Evolutionary conservation across 1,284 basidiomycete genomes (phyloP).

Genomic region (Papiliotrema fonsecae): DNA sequence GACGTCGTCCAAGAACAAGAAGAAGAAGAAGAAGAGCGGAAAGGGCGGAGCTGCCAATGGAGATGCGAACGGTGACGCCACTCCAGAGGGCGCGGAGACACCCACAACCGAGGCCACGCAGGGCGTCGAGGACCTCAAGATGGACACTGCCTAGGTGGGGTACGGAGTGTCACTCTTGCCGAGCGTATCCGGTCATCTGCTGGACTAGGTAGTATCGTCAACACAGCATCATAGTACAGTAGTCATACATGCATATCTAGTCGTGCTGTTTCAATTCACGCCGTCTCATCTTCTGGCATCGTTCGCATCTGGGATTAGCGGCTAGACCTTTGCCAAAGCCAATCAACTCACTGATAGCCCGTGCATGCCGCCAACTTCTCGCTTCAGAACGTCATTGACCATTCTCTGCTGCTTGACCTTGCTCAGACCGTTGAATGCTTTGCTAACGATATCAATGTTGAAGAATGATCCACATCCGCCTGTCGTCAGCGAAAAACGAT

Average conservation of each 20-base stretch:
- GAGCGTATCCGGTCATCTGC: background rate
- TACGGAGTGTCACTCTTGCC: too few relatives aligned
- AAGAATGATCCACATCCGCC: constrained; percentile 97
- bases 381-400: constrained; percentile 80
- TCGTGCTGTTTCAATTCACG: background rate
- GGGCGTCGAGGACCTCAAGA: constrained; percentile 18
- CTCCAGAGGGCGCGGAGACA: constrained; percentile 14
- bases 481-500: constrained; percentile 39
- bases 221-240: background rate
- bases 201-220: too few relatives aligned
- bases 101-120: constrained; percentile 20
- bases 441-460: constrained; percentile 80
- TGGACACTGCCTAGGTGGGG: constrained; percentile 8
- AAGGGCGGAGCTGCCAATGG: constrained; percentile 18
- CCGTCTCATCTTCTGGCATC: background rate
- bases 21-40: constrained; percentile 37
- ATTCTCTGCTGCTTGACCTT: constrained; percentile 91
- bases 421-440: constrained; percentile 76
- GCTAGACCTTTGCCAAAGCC: background rate
- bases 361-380: constrained; percentile 88
- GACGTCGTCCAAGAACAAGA: constrained; percentile 14
- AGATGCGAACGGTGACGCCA: constrained; percentile 12
- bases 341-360: constrained; percentile 75
- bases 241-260: background rate
- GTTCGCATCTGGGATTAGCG: constrained; percentile 1